These are phyloP conservation scores for Phaeosphaeriaceae sp. DNA, from an alignment of 2,329 filamentous ascomycete genomes.

Conservation along the genomic window DNA sequence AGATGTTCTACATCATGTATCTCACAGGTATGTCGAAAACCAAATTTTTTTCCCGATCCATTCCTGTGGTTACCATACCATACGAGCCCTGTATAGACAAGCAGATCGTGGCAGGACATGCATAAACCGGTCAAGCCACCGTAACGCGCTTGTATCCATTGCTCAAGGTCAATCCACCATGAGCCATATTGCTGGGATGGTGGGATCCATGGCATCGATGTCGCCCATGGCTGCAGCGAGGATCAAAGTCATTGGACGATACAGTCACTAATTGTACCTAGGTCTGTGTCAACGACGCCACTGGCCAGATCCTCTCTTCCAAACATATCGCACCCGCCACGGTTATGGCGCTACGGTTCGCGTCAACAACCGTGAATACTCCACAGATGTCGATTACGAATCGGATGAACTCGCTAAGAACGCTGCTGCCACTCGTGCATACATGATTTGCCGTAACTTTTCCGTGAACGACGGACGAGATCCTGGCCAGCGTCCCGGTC, in stretches of 20 bases:
- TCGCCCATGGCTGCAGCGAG: background rate
- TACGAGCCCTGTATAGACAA: background rate
- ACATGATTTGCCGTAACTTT: constrained; percentile 98
- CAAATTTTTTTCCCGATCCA: background rate
- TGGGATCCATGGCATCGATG: background rate
- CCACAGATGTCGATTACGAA: constrained; percentile 85
- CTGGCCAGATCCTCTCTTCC: constrained; percentile 91
- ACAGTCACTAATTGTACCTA: constrained; percentile 52
- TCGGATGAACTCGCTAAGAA: constrained; percentile 85
- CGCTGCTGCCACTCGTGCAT: constrained; percentile 92
- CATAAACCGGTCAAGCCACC: background rate
- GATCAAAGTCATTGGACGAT: background rate
- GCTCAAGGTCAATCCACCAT: background rate
- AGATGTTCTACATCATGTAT: constrained; percentile 55
- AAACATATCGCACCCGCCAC: constrained; percentile 74
- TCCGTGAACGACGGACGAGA: constrained; percentile 95
- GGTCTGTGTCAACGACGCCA: constrained; percentile 93
- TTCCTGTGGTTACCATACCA: background rate
- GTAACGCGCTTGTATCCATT: too few species aligned
- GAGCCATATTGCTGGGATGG: background rate
- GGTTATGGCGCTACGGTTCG: constrained; percentile 90
- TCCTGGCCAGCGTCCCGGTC: constrained; percentile 61
- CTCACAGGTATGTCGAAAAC: constrained; percentile 47
- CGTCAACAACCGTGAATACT: constrained; percentile 96
- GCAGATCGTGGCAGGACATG: background rate